Conservation (phyloP, 148 eudicot species). For the Beta vulgaris region DNA sequence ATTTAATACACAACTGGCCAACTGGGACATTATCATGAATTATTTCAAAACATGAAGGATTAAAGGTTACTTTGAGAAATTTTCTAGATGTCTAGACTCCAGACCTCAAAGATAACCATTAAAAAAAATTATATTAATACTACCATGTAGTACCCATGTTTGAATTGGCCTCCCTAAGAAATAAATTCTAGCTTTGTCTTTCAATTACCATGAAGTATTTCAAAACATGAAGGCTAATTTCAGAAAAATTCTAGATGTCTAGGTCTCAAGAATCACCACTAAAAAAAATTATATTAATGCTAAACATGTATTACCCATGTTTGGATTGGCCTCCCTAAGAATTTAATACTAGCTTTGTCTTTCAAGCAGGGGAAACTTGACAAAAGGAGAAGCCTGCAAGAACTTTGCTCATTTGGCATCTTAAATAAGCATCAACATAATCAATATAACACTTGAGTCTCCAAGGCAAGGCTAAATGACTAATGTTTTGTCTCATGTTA, state of each 20-base stretch:
- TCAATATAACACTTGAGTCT: background rate
- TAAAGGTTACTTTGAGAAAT: too few relatives aligned
- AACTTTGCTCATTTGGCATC: background rate
- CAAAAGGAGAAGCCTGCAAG: background rate
- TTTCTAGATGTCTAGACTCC: too few relatives aligned
- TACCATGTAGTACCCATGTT: too few relatives aligned
- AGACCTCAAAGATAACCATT: background rate
- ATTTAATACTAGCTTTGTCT: background rate
- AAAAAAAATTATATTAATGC: too few relatives aligned
- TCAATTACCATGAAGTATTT: too few relatives aligned
- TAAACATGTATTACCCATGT: too few relatives aligned
- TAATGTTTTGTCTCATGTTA: slow-evolving; percentile 3
- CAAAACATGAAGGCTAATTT: too few relatives aligned
- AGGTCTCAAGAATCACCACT: too few relatives aligned
- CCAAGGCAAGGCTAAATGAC: background rate
- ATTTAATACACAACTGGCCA: background rate
- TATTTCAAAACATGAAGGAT: background rate
- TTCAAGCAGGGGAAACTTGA: background rate
- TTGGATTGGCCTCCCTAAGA: background rate
- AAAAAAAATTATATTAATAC: too few relatives aligned
- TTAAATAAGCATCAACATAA: background rate
- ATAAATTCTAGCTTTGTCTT: too few relatives aligned
- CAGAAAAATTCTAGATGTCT: too few relatives aligned
- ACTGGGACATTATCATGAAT: background rate
- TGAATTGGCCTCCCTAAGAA: too few relatives aligned